Base-by-base conservation (phyloP, 371 early-diverging fungal species). In the Mucor circinelloides region DNA sequence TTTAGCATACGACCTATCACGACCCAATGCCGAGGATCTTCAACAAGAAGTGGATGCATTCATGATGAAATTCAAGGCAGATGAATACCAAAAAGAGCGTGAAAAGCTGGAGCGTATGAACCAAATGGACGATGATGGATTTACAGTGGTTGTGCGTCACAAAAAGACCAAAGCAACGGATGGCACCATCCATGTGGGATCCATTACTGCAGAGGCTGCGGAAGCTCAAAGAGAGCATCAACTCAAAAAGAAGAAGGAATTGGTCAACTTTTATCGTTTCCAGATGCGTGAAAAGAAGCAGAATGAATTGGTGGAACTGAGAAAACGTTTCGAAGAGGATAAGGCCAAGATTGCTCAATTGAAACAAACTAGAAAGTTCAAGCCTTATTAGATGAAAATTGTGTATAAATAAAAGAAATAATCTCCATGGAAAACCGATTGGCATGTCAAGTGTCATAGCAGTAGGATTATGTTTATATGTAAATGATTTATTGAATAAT, bases 71-170 rank as follows among this genome's bases (percentile, higher is more conserved):
- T 96, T 94, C 68, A 93, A 94, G 64, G 88, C 87, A n/a, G 85
- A 90, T 63, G 93, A 95, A 74, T 87, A 88, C 55, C 88, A 89
- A 62, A 83, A 86, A 54, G 91, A 91, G 71, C 82, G 86, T 71
- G 84, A 80, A 58, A 78, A 85, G 50, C 69, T 82, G 63, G 86
- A 85, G 42, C 76, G 86, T 48, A 82, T 79, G 74, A 94, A 95
- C 70, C 81, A 89, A 70, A 93, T 95, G 72, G 98, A 97, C 66
- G 96, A 90, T n/a, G 98, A 97, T 77, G 98, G 98, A 9, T 97
- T 97, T 72, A 86, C 95, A 10, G 83, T 89, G 2, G 98, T 97
- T 17, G 88, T 91, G 1, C 85, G 91, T 48, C 81, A 86, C 8
- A 90, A 88, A 25, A 84, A 86, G 54, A 73, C 80, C 17, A 87